phyloP scores from a whole-genome alignment of 768 basidiomycete genomes.

The Crepidotus variabilis region DNA sequence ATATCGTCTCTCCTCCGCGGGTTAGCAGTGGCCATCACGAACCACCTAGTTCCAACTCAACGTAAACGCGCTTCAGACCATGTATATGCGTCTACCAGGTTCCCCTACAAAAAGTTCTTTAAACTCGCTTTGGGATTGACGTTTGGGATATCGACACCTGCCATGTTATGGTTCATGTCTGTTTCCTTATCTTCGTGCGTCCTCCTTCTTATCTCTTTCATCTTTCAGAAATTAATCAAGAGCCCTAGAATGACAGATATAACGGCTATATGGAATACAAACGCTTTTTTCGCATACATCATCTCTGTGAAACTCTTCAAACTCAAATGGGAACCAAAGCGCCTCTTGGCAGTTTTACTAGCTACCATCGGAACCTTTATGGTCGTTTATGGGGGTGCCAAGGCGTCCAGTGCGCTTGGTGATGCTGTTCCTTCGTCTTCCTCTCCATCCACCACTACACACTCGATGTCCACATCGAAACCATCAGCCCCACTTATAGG shows the following conservation, averaged over 20 bases:
- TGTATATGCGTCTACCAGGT: constrained; percentile 1
- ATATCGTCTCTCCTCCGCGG: constrained; percentile 45
- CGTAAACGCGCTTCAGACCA: constrained; percentile 24
- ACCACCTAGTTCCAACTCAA: constrained; percentile 37
- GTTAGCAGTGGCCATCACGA: constrained; percentile 46
- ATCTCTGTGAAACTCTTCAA: constrained; percentile 73
- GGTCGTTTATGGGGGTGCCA: constrained; percentile 78
- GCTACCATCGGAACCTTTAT: constrained; percentile 79
- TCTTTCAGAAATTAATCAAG: constrained; percentile 8
- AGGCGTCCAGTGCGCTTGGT: constrained; percentile 16
- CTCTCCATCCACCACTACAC: constrained; percentile 4
- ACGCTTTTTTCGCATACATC: constrained; percentile 88
- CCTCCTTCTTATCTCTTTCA: background rate
- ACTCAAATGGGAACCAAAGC: constrained; percentile 58
- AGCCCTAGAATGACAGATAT: constrained; percentile 86
- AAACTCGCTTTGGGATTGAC: constrained; percentile 42
- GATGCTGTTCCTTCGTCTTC: constrained; percentile 9
- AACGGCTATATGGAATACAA: constrained; percentile 86
- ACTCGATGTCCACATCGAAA: constrained; percentile 9
- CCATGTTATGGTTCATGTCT: constrained; percentile 72
- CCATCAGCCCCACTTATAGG: constrained; percentile 62
- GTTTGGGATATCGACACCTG: constrained; percentile 58
- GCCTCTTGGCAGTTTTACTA: constrained; percentile 67
- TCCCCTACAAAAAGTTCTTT: constrained; percentile 34
- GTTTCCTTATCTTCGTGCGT: constrained; percentile 72